Evolutionary conservation across 2,329 filamentous ascomycete species (phyloP), one percentile per base, ranked within the genome.

Genomic region (Penicillium sp.): DNA sequence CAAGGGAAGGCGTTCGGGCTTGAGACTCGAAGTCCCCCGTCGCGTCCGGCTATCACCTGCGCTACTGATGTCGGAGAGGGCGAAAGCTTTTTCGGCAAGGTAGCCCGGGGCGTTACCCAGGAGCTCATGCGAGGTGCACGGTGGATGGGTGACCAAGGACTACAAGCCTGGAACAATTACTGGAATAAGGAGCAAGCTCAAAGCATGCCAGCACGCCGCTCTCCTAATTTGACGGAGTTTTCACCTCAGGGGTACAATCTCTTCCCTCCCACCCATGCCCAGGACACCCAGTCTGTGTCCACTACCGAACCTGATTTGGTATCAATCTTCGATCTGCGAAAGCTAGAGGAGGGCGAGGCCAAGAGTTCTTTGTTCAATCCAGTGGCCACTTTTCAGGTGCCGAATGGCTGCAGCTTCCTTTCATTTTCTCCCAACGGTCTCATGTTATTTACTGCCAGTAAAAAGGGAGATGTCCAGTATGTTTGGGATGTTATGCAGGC

Each of bases 401-500:
- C 72, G 8, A 69, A 72, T 54, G 74, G 74, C 22, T 76, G 74
- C 55, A 75, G 74, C 54, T 74, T 74, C 47, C 62, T 76, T 28
- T 76, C 74, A 2, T 71, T 76, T 33, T 70, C 70, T 10, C 74
- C 74, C 2, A 74, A 65, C 45, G 74, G 73, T 8, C 61, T 76
- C 6, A 69, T 71, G 64, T 57, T 76, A 2, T 60, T 76, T 45
- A 75, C 73, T 0, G 71, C 72, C 19, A 75, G 70, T 52, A 69
- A 68, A 48, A 76, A 76, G 45, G 74, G 74, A 1, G 73, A 76
- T 52, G 68, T 75, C 4, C 73, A 76, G 54, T 72, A 75, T 59
- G 66, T 76, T 9, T 76, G 74, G 74, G 72, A 75, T 61, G 58
- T 76, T 22, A 70, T 75, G 69, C 73, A 76, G 53, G 62, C 69